Base-by-base conservation (phyloP, 306 rosid species). In the Pachyrhizus erosus region DNA sequence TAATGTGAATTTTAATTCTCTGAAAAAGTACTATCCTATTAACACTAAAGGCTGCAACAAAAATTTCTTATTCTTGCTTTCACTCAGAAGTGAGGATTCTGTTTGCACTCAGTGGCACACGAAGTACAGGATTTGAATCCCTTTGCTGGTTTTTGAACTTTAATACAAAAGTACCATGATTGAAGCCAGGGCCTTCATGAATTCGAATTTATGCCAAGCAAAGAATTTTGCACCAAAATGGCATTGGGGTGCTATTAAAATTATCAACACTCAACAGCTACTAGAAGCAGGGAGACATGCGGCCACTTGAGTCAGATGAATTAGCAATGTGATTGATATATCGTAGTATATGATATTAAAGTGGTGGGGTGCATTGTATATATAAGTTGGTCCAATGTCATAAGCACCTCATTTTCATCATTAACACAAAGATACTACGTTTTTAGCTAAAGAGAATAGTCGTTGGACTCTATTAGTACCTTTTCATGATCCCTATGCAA, bases 371-470 rank as follows among this genome's bases (percentile, higher is more conserved):
- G 48, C 49, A 70, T 70, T 58, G 49, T 51, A 52, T 13, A 67
- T 20, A 70, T 27, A 26, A 60, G 33, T 57, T 57, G 83, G 83
- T 70, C 77, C 83, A 57, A 42, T 80, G 34, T 20, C 18, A 68
- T 54, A 39, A 79, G n/a, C 54, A 54, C 64, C 27, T 80, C 37
- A 26, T 57, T 80, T 70, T 80, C 78, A 43, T 42, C 49, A 80
- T 80, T 57, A 80, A 70, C 70, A 37, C 17, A 40, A 27, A 40
- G 48, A 79, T 55, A 55, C 33, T 57, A 55, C 34, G 42, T 46
- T 2, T 79, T 37, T 24, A 39, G 31, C 70, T 54, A 54, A 69
- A 79, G 77, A 70, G 21, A 68, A 15, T 69, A 62, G 31, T 52
- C 0, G 42, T 29, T 40, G 57, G 24, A 69, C 40, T 39, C 45